phyloP scores from a whole-genome alignment of 2,329 filamentous ascomycete species.

The Rhynchosporium secalis region DNA sequence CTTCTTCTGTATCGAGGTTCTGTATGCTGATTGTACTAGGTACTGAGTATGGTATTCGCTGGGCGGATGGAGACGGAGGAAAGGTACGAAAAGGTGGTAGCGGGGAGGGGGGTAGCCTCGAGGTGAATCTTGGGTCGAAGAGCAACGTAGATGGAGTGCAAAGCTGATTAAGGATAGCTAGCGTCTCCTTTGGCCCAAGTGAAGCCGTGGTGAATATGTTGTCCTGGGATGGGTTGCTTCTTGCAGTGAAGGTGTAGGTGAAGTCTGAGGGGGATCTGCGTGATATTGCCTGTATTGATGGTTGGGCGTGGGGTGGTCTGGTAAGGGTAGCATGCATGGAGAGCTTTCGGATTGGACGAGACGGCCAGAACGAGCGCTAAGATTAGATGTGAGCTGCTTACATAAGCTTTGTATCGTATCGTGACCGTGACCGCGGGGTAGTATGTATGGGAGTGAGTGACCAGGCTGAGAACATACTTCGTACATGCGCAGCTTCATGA shows the following conservation, averaged over 20 bases:
- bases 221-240: slow-evolving; percentile 20
- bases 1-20: slow-evolving; percentile 35
- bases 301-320: slow-evolving; percentile 3
- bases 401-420: background rate
- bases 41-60: slow-evolving; percentile 30
- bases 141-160: slow-evolving; percentile 44
- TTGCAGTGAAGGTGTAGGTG: slow-evolving; percentile 15
- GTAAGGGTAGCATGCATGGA: background rate
- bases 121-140: slow-evolving; percentile 44
- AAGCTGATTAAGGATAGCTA: slow-evolving; percentile 38
- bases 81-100: slow-evolving; percentile 35
- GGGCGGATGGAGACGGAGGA: slow-evolving; percentile 36
- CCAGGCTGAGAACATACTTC: slow-evolving; percentile 11
- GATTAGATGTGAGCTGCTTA: background rate
- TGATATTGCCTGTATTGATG: background rate
- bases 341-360: slow-evolving; percentile 7
- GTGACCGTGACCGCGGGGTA: background rate
- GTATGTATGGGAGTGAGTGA: slow-evolving; percentile 19
- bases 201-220: slow-evolving; percentile 38
- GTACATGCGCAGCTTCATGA: slow-evolving; percentile 7
- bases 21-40: slow-evolving; percentile 40
- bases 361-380: slow-evolving; percentile 1
- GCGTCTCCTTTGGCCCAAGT: slow-evolving; percentile 37
- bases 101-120: slow-evolving; percentile 37
- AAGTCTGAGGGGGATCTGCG: slow-evolving; percentile 18